Evolutionary conservation across 1,284 basidiomycete species (phyloP).

Genomic region (Apiotrichum domesticum): DNA sequence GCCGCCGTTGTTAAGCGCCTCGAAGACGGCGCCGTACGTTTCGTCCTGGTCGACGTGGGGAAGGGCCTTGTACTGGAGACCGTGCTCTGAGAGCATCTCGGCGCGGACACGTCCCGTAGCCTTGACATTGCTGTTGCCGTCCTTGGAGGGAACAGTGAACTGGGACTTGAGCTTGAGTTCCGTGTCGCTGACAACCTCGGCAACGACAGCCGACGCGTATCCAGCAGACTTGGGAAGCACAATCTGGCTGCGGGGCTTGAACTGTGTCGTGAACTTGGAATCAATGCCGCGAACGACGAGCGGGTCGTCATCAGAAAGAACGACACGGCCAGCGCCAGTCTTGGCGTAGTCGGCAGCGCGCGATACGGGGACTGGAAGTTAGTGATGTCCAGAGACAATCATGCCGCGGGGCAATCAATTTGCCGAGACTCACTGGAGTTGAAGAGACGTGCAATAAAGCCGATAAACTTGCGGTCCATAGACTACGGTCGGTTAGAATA

Average conservation of each 20-base stretch:
- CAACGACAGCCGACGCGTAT: constrained; percentile 74
- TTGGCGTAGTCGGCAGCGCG: constrained; percentile 86
- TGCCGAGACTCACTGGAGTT: constrained; percentile 67
- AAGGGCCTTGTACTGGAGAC: constrained; percentile 68
- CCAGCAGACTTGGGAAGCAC: constrained; percentile 78
- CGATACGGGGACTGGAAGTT: constrained; percentile 71
- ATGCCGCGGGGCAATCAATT: not conserved
- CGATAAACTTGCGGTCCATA: constrained; percentile 53
- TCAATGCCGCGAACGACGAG: constrained; percentile 68
- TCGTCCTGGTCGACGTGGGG: constrained; percentile 86
- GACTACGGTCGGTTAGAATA: constrained; percentile 24
- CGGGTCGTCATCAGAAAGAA: constrained; percentile 67
- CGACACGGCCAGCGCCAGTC: constrained; percentile 67
- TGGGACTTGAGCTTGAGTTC: constrained; percentile 76
- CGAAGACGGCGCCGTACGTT: constrained; percentile 93
- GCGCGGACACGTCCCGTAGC: constrained; percentile 64
- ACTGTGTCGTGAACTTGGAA: constrained; percentile 73
- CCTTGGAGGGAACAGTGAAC: constrained; percentile 53
- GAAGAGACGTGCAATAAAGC: constrained; percentile 78
- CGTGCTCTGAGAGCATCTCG: constrained; percentile 49
- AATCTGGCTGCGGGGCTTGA: constrained; percentile 76
- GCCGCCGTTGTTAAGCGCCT: constrained; percentile 76
- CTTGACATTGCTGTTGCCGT: constrained; percentile 58
- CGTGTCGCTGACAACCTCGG: constrained; percentile 84
- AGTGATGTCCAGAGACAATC: not conserved